Conservation (phyloP, 2,329 filamentous ascomycete genomes). For the Neofusicoccum cordaticola region DNA sequence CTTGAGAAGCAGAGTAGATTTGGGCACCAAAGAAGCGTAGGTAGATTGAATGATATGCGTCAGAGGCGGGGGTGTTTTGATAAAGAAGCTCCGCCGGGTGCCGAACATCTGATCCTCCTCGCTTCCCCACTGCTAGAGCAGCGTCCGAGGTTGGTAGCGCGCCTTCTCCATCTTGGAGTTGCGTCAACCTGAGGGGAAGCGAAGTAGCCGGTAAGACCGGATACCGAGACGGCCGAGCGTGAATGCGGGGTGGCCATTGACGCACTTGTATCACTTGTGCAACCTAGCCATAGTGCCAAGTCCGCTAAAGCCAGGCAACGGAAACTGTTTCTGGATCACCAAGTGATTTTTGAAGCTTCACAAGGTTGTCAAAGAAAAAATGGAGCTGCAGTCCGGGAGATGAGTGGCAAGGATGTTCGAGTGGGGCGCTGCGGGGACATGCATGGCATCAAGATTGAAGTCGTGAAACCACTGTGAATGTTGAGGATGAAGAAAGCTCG, state of each 20-base stretch:
- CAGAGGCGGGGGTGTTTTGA: neutral
- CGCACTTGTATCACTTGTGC: no score
- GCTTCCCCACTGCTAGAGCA: neutral
- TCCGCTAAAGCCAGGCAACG: no score
- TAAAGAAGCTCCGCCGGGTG: neutral
- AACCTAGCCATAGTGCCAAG: no score
- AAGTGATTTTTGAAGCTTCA: no score
- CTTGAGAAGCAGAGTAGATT: neutral
- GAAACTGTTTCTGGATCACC: no score
- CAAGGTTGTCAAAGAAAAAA: neutral
- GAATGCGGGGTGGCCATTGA: neutral
- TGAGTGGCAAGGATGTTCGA: neutral
- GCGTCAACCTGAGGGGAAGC: neutral
- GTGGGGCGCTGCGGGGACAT: neutral
- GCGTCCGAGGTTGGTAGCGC: neutral
- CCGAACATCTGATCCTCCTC: neutral
- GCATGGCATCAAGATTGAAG: neutral
- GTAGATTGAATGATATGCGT: neutral
- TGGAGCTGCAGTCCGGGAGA: neutral
- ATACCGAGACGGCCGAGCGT: neutral
- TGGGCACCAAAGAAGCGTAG: neutral
- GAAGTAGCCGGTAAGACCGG: neutral
- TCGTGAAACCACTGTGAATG: neutral
- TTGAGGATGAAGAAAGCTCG: no score
- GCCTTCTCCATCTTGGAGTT: neutral